Evolutionary conservation across 179 eudicot genomes (phyloP).

Genomic region (Nepenthes alata): DNA sequence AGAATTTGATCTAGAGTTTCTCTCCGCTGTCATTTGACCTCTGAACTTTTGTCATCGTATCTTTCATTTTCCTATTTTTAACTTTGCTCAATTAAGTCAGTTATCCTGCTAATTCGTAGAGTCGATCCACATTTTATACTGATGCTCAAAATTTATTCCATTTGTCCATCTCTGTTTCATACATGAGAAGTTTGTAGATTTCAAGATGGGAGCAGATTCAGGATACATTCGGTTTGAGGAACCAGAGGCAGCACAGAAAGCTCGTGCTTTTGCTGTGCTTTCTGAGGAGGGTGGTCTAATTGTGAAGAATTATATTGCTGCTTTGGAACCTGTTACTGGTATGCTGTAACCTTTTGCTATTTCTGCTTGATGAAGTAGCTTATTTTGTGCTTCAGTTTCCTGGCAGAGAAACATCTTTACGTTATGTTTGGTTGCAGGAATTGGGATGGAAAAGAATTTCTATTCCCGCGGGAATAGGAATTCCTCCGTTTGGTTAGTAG

Average conservation of each 20-base stretch:
- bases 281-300: slow-evolving; percentile 69
- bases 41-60: not conserved
- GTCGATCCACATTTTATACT: not conserved
- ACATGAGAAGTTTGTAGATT: slow-evolving; percentile 67
- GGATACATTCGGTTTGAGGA: slow-evolving; percentile 90
- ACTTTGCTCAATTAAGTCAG: not conserved
- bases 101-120: too few species aligned
- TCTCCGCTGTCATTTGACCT: not conserved
- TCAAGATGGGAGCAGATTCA: slow-evolving; percentile 57
- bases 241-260: slow-evolving; percentile 64
- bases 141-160: not conserved
- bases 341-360: slow-evolving; percentile 9
- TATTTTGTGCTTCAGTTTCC: not conserved
- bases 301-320: slow-evolving; percentile 69
- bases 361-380: not conserved
- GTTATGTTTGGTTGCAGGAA: too few species aligned
- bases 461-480: too few species aligned
- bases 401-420: not conserved
- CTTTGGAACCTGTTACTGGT: slow-evolving; percentile 84
- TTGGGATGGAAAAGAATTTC: too few species aligned
- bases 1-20: too few species aligned
- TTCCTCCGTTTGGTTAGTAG: too few species aligned
- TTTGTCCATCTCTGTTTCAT: not conserved
- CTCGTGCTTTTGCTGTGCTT: slow-evolving; percentile 87
- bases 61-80: not conserved